Evolutionary conservation across 169 alveolate genomes (phyloP).

Genomic region (Cryptosporidium sp.): DNA sequence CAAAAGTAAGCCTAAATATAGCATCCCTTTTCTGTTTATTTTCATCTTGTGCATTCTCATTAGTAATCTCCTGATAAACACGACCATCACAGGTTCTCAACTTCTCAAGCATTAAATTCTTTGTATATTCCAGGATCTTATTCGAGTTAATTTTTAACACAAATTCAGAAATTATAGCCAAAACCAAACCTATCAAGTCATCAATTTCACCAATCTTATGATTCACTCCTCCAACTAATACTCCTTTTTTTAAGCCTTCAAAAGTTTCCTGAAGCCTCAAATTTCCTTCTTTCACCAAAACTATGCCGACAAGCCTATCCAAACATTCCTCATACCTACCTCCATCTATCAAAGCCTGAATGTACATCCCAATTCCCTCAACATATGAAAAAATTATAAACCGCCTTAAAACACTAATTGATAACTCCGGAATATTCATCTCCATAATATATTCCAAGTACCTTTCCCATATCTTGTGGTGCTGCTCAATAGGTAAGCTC

Average conservation of each 20-base stretch:
- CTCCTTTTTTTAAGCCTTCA: not conserved
- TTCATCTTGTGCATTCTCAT: not conserved
- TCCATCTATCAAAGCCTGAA: conserved; percentile 47
- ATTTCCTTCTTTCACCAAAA: conserved; percentile 10
- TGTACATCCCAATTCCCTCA: conserved; percentile 28
- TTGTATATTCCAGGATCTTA: not conserved
- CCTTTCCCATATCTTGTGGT: conserved; percentile 52
- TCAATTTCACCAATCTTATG: conserved; percentile 27
- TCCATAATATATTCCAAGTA: conserved; percentile 37
- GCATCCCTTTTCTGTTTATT: not conserved
- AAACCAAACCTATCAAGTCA: not conserved
- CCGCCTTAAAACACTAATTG: conserved; percentile 46
- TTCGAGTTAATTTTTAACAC: not conserved
- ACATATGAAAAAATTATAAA: conserved; percentile 29
- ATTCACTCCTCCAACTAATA: not conserved
- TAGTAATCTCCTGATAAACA: not conserved
- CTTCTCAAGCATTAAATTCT: conserved; percentile 15
- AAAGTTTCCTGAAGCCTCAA: not conserved
- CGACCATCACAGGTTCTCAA: not conserved
- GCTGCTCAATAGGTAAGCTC: conserved; percentile 12
- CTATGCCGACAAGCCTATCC: not conserved
- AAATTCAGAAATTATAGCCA: not conserved
- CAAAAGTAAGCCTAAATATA: conserved; percentile 28
- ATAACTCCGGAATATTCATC: conserved; percentile 38
- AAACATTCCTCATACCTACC: conserved; percentile 11